These are phyloP conservation scores for Naumovozyma baii DNA, from an alignment of 805 yeast genomes.

Conservation along the genomic window DNA sequence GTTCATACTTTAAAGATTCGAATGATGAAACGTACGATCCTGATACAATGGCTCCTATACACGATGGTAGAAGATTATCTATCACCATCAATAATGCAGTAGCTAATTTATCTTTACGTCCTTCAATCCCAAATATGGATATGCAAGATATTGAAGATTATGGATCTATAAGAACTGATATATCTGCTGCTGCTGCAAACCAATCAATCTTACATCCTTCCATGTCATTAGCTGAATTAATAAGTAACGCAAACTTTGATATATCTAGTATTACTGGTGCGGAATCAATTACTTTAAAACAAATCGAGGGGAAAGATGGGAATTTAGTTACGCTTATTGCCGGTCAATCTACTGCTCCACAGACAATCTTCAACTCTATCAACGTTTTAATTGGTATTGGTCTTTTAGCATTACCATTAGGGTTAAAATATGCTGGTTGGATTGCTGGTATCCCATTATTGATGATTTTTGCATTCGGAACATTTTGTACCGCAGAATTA, in stretches of 20 bases:
- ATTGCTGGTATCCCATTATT: conserved; percentile 53
- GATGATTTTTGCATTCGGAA: conserved; percentile 50
- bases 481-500: conserved; percentile 69
- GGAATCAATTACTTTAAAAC: conserved; percentile 46
- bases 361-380: conserved; percentile 68
- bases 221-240: conserved; percentile 37
- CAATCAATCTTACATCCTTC: conserved; percentile 29
- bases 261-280: conserved; percentile 29
- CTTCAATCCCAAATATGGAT: conserved; percentile 18
- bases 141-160: conserved; percentile 31
- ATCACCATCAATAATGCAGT: conserved; percentile 34
- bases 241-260: conserved; percentile 33
- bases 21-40: conserved; percentile 63
- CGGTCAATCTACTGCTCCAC: conserved; percentile 75
- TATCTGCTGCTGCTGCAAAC: not conserved
- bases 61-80: conserved; percentile 55
- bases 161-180: conserved; percentile 26
- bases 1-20: conserved; percentile 55
- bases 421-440: conserved; percentile 62
- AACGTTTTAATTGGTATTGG: conserved; percentile 74
- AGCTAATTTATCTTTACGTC: conserved; percentile 15
- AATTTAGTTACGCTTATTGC: conserved; percentile 59
- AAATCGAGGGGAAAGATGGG: conserved; percentile 64
- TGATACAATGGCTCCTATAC: conserved; percentile 54
- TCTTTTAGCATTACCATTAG: conserved; percentile 62